Percentiles rank a stretch among this genome's conserved stretches.
phyloP scores from a whole-genome alignment of 805 yeast genomes.

The Schwanniomyces yamadae region DNA sequence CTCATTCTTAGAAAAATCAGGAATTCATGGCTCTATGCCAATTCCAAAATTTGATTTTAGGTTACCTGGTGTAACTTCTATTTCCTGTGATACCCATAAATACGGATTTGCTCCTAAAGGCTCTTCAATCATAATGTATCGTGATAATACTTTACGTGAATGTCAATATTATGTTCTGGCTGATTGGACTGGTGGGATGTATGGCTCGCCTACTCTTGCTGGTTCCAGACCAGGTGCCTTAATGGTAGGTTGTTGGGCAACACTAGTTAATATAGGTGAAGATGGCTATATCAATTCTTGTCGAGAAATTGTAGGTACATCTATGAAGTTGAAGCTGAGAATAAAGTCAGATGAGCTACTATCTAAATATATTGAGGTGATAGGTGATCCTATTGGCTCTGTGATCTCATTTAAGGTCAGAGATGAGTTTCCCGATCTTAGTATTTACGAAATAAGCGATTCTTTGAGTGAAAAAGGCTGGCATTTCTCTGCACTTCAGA shows the following conservation, averaged over 20 bases:
- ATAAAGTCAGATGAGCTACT: slow-evolving; percentile 45
- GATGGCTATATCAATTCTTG: slow-evolving; percentile 77
- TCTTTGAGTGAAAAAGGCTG: slow-evolving; percentile 66
- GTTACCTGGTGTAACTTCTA: slow-evolving; percentile 88
- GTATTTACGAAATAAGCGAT: slow-evolving; percentile 81
- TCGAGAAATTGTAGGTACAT: slow-evolving; percentile 61
- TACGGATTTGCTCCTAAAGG: slow-evolving; percentile 99
- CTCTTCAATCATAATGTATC: slow-evolving; percentile 87
- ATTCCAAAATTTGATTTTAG: slow-evolving; percentile 77
- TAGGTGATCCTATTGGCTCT: slow-evolving; percentile 84
- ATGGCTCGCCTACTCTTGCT: slow-evolving; percentile 95
- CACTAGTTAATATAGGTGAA: slow-evolving; percentile 76
- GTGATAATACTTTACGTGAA: slow-evolving; percentile 62
- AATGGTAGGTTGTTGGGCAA: slow-evolving; percentile 98
- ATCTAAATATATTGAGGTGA: slow-evolving; percentile 55
- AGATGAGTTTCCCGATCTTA: slow-evolving; percentile 34
- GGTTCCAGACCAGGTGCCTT: slow-evolving; percentile 97
- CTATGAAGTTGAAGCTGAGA: slow-evolving; percentile 53
- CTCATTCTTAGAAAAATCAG: slow-evolving; percentile 67
- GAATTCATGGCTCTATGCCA: slow-evolving; percentile 42
- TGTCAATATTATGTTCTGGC: slow-evolving; percentile 81
- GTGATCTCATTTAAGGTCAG: slow-evolving; percentile 75
- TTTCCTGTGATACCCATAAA: slow-evolving; percentile 98
- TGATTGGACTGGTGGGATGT: slow-evolving; percentile 93
- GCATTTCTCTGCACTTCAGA: slow-evolving; percentile 86